phyloP scores from a whole-genome alignment of 768 basidiomycete species.

The Postia placenta region DNA sequence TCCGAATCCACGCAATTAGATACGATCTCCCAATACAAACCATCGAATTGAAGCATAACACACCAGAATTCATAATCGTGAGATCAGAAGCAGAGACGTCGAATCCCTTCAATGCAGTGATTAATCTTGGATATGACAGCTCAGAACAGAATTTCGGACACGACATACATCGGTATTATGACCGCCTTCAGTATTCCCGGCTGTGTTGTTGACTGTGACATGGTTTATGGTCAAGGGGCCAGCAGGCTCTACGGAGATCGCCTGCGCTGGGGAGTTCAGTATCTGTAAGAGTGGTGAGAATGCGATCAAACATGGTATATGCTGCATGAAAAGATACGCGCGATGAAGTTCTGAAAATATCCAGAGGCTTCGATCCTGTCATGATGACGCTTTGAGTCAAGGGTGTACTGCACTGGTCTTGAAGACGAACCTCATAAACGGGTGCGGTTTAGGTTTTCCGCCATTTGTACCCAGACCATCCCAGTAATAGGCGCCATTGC shows the following conservation, averaged over 20 bases:
- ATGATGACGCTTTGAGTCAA: neutral
- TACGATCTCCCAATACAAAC: too few relatives aligned
- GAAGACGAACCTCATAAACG: slow-evolving; percentile 37
- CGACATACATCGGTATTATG: slow-evolving; percentile 25
- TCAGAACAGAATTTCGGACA: neutral
- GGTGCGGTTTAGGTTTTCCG: slow-evolving; percentile 24
- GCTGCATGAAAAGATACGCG: neutral
- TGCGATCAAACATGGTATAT: slow-evolving; percentile 8
- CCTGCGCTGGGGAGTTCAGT: slow-evolving; percentile 33
- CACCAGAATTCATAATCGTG: neutral
- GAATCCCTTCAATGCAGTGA: neutral
- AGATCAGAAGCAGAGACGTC: neutral
- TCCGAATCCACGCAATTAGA: too few relatives aligned
- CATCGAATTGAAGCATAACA: neutral
- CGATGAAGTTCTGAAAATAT: slow-evolving; percentile 25
- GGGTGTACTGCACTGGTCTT: neutral
- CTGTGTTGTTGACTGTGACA: neutral
- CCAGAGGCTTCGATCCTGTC: slow-evolving; percentile 36
- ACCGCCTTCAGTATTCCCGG: slow-evolving; percentile 24
- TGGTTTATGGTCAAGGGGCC: slow-evolving; percentile 8
- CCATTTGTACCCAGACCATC: slow-evolving; percentile 26
- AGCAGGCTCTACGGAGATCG: slow-evolving; percentile 22
- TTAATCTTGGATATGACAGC: neutral
- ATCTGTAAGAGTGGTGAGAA: slow-evolving; percentile 24
- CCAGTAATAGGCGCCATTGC: slow-evolving; percentile 7